Base-by-base conservation (phyloP, 2,329 filamentous ascomycete genomes). In the Pseudocercospora crystallina region DNA sequence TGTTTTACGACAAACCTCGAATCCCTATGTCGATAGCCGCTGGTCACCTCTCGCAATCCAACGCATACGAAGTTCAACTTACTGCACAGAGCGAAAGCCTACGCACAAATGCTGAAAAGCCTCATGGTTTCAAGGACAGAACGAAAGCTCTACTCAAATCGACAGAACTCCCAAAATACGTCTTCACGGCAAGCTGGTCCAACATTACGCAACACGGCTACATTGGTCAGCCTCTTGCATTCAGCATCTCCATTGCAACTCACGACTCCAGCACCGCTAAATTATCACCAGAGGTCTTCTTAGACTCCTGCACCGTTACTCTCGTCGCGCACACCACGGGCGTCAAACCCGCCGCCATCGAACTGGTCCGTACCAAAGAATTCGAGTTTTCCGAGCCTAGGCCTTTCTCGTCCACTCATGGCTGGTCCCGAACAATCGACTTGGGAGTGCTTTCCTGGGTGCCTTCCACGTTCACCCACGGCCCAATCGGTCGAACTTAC, bases 291-390 rank as follows among this genome's bases (percentile, higher is more conserved):
- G 42, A 55, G 20, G 38, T 58, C 35, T 50, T 51, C n/a, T 17
- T 58, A 14, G 40, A 58, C 32, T 44, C 36, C 3, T 56, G 55
- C 40, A 56, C 46, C 11, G 41, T 55, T 8, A 50, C 49, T 2
- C 53, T 58, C 17, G 42, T 56, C 15, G 49, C 49, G 9, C 55
- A 55, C 14, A 58, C 52, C 2, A 46, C 40, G n/a, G 55, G 55
- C 5, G 20, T 42, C 7, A 40, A 49, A 29, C 49, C 49, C 3
- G 42, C 48, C 10, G 33, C 43, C 1, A 52, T 56, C 9, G 53
- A 58, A 33, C 33, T 55, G 0, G 12, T 53, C 13, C 42, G 44
- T 13, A 51, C 51, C 5, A 53, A 51, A 42, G 37, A 36, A 32
- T 47, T 38, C 33, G 32, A 34, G 7, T 44, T 51, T 3, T 35